These are phyloP conservation scores for Monosporascus sp. DNA, from an alignment of 2,329 filamentous ascomycete species.

Conservation along the genomic window DNA sequence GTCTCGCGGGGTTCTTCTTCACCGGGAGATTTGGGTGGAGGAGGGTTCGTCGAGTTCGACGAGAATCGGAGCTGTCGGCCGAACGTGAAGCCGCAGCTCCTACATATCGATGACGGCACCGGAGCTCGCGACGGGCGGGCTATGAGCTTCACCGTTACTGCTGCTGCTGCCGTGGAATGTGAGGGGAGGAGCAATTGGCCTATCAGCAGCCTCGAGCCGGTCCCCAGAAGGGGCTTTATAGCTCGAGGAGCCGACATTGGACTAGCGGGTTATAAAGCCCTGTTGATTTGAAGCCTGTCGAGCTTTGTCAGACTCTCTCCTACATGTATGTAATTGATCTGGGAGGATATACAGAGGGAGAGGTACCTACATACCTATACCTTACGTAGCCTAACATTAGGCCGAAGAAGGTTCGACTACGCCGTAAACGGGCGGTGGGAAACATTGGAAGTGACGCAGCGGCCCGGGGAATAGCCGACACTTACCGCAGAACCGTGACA, in stretches of 20 bases:
- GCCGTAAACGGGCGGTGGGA: too few relatives aligned
- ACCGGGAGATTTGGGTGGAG: constrained; percentile 10
- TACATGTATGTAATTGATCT: too few relatives aligned
- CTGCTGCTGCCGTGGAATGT: constrained; percentile 8
- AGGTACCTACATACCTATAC: too few relatives aligned
- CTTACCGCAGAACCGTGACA: neutral
- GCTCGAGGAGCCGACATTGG: constrained; percentile 24
- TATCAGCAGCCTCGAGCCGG: constrained; percentile 19
- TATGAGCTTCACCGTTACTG: constrained; percentile 15
- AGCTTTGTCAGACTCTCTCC: too few relatives aligned
- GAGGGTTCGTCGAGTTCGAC: constrained; percentile 20
- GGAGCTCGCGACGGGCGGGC: constrained; percentile 4
- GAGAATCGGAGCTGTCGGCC: constrained; percentile 21
- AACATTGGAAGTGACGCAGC: neutral
- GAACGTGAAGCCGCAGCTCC: constrained; percentile 19
- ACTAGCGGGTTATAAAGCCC: neutral
- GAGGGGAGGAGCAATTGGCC: constrained; percentile 20
- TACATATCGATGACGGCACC: constrained; percentile 19
- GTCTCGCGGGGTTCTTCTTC: neutral
- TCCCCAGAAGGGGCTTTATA: constrained; percentile 21
- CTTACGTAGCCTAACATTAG: too few relatives aligned
- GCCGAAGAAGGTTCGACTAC: too few relatives aligned
- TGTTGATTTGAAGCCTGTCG: too few relatives aligned
- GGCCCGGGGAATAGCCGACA: neutral
- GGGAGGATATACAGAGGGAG: too few relatives aligned